A percentile compares a stretch with the other conserved stretches of the same genome.
Evolutionary conservation across 805 yeast genomes (phyloP).

Genomic region (Candida caryicola): DNA sequence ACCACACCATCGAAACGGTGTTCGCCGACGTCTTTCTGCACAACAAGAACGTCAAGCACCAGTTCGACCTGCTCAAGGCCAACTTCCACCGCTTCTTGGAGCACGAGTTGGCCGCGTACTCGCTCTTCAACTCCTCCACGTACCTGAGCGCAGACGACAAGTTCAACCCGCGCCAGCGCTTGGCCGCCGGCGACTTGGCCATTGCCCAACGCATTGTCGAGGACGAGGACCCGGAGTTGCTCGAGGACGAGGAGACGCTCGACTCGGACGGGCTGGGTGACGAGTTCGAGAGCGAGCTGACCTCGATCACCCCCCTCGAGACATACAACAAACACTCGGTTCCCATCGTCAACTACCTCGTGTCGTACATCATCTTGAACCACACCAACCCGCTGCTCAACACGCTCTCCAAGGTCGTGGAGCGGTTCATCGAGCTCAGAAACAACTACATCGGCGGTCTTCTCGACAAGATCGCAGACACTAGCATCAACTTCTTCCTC

Average conservation of each 20-base stretch:
- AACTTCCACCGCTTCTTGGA: conserved; percentile 26
- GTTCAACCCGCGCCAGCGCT: conserved; percentile 14
- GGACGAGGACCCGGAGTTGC: conserved; percentile 15
- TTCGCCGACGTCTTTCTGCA: conserved; percentile 19
- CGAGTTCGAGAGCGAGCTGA: conserved; percentile 8
- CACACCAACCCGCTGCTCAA: conserved; percentile 12
- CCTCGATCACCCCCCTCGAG: conserved; percentile 1
- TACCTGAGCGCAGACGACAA: conserved; percentile 18
- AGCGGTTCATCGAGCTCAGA: conserved; percentile 25
- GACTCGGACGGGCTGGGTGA: conserved; percentile 10
- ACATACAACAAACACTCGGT: conserved; percentile 14
- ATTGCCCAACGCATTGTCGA: conserved; percentile 5
- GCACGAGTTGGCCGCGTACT: conserved; percentile 22
- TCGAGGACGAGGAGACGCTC: conserved; percentile 14
- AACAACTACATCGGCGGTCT: not conserved
- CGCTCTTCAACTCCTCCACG: conserved; percentile 13
- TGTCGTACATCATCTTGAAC: conserved; percentile 31
- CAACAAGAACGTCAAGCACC: conserved; percentile 11
- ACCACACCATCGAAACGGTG: conserved; percentile 25
- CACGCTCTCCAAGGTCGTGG: conserved; percentile 19
- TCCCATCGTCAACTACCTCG: conserved; percentile 31
- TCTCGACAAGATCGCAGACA: not conserved
- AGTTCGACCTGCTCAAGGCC: conserved; percentile 20
- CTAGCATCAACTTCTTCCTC: conserved; percentile 23
- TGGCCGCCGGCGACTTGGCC: conserved; percentile 9